Percentiles rank a stretch among this genome's conserved stretches.
These are phyloP conservation scores for Erythrobasidium hasegawianum DNA, from an alignment of 1,284 basidiomycete genomes.

Conservation along the genomic window DNA sequence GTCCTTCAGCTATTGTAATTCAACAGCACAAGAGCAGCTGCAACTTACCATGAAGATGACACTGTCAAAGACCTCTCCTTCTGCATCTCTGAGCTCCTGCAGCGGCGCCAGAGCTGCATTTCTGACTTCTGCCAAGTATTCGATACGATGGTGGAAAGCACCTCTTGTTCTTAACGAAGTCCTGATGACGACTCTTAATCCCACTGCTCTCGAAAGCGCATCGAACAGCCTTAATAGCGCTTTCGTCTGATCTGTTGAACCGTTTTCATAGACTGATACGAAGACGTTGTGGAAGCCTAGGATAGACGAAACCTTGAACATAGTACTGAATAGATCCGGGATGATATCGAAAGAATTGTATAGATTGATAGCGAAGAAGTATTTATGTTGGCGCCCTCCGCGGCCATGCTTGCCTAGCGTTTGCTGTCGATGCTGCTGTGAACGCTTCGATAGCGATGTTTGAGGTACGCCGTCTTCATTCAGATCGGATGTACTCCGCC, in stretches of 20 bases:
- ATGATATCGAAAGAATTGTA: slow-evolving; percentile 75
- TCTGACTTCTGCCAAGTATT: slow-evolving; percentile 93
- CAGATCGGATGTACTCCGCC: slow-evolving; percentile 43
- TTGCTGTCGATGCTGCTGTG: background rate
- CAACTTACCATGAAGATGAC: slow-evolving; percentile 76
- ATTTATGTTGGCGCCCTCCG: slow-evolving; percentile 70
- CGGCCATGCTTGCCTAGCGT: slow-evolving; percentile 52
- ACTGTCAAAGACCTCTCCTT: slow-evolving; percentile 85
- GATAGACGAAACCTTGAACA: slow-evolving; percentile 82
- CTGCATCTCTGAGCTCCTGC: slow-evolving; percentile 80
- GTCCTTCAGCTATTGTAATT: background rate
- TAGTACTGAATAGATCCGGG: slow-evolving; percentile 87
- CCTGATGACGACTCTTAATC: slow-evolving; percentile 82
- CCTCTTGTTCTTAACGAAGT: slow-evolving; percentile 85
- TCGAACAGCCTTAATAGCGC: slow-evolving; percentile 88
- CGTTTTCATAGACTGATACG: slow-evolving; percentile 96
- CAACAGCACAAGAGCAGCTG: no score
- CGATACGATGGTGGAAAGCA: slow-evolving; percentile 96
- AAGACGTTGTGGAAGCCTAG: slow-evolving; percentile 93
- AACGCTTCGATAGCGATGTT: slow-evolving; percentile 28
- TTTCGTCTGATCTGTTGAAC: slow-evolving; percentile 92
- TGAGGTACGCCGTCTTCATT: slow-evolving; percentile 40
- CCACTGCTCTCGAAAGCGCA: slow-evolving; percentile 77
- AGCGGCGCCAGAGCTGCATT: slow-evolving; percentile 90
- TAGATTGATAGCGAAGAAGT: slow-evolving; percentile 95